phyloP scores from a whole-genome alignment of 176 grass and related monocot species.

The Canna indica region DNA sequence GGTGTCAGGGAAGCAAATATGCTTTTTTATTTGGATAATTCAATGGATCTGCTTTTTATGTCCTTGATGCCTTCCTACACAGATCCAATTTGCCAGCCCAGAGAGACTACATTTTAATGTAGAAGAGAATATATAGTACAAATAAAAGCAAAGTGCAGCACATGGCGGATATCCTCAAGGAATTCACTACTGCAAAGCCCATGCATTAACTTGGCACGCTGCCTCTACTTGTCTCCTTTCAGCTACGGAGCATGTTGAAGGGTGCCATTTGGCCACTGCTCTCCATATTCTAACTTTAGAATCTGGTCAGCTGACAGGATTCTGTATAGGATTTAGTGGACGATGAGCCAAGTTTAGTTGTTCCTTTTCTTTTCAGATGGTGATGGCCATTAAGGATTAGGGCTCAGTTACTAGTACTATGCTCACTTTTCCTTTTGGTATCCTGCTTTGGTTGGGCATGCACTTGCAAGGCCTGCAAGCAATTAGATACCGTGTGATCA shows the following conservation, averaged over 20 bases:
- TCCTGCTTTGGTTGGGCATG: no score
- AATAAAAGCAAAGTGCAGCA: neutral
- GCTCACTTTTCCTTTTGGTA: no score
- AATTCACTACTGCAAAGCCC: neutral
- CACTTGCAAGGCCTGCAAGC: no score
- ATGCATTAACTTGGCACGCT: conserved; percentile 14
- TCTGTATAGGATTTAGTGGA: neutral
- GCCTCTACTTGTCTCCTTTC: conserved; percentile 5
- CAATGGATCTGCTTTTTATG: neutral
- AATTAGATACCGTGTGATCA: no score
- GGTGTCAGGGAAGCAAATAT: neutral
- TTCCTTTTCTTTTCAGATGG: neutral
- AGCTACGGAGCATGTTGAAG: neutral
- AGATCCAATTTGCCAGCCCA: neutral
- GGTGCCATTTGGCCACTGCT: neutral
- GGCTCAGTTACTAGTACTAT: no score
- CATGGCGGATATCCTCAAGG: conserved; percentile 4
- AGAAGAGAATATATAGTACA: neutral
- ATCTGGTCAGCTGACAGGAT: neutral
- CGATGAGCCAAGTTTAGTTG: neutral
- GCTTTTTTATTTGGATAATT: neutral
- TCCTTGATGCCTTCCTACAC: neutral
- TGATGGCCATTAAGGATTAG: no score
- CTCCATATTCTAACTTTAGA: neutral
- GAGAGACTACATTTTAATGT: neutral